Evolutionary conservation across 2,329 filamentous ascomycete species (phyloP).

Genomic region (Diaporthe citriasiana): DNA sequence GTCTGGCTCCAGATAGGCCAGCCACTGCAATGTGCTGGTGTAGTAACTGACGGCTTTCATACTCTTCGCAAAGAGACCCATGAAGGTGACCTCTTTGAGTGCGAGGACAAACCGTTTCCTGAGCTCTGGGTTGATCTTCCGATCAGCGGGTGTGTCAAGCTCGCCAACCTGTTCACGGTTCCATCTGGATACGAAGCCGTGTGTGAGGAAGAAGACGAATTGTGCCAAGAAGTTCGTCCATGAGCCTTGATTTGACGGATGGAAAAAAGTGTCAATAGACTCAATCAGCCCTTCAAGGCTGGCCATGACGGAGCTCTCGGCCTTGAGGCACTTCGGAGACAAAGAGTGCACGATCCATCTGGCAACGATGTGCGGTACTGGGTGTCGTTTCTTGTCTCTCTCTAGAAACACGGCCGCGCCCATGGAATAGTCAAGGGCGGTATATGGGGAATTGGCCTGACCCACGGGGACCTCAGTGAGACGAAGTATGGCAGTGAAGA

Average conservation of each 20-base stretch:
- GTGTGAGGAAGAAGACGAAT: conserved; percentile 90
- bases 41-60: conserved; percentile 92
- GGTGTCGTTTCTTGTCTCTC: conserved; percentile 93
- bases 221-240: conserved; percentile 95
- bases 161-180: conserved; percentile 95
- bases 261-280: conserved; percentile 98
- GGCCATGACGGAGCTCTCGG: conserved; percentile 83
- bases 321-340: conserved; percentile 84
- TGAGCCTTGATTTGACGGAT: conserved; percentile 92
- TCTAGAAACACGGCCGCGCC: conserved; percentile 90
- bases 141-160: conserved; percentile 85
- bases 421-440: conserved; percentile 83
- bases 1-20: conserved; percentile 92
- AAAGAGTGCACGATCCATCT: conserved; percentile 94
- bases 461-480: conserved; percentile 96
- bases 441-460: conserved; percentile 94
- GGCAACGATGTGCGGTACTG: conserved; percentile 90
- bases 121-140: conserved; percentile 83
- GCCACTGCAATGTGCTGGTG: conserved; percentile 87
- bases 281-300: conserved; percentile 93
- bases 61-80: conserved; percentile 98
- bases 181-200: conserved; percentile 98
- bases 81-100: conserved; percentile 93
- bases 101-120: conserved; percentile 92
- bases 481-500: conserved; percentile 92